phyloP scores from a whole-genome alignment of 2,329 filamentous ascomycete genomes.

The Huntiella moniliformis region DNA sequence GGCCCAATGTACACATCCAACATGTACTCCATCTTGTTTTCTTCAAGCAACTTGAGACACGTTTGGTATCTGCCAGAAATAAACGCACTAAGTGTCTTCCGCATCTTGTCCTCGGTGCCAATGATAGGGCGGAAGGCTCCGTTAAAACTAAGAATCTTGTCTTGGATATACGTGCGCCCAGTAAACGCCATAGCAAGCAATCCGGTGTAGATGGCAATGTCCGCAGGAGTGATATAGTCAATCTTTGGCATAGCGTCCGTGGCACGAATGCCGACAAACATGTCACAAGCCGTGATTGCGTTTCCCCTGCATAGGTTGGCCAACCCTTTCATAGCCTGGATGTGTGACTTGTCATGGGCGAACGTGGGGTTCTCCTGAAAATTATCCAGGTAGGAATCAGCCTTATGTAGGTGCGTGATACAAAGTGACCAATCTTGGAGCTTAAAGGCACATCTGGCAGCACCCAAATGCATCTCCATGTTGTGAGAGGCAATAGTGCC shows the following conservation, averaged over 20 bases:
- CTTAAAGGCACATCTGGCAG: slow-evolving; percentile 58
- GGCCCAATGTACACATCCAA: slow-evolving; percentile 70
- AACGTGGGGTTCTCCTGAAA: too few species aligned
- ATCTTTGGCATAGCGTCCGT: slow-evolving; percentile 37
- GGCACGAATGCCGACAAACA: slow-evolving; percentile 29
- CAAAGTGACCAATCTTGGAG: slow-evolving; percentile 60
- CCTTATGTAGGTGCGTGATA: slow-evolving; percentile 38
- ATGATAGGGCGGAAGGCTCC: slow-evolving; percentile 66
- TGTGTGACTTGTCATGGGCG: slow-evolving; percentile 19
- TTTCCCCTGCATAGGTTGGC: slow-evolving; percentile 35
- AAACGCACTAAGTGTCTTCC: slow-evolving; percentile 77
- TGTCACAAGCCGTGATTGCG: slow-evolving; percentile 21
- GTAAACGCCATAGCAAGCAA: slow-evolving; percentile 81
- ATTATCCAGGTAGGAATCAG: too few species aligned
- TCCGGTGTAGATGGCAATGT: slow-evolving; percentile 80
- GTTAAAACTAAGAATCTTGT: slow-evolving; percentile 57
- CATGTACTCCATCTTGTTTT: slow-evolving; percentile 70
- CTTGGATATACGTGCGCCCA: slow-evolving; percentile 57
- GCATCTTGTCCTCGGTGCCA: slow-evolving; percentile 83
- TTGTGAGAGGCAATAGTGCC: slow-evolving; percentile 72
- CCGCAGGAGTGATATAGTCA: slow-evolving; percentile 61
- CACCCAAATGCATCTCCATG: slow-evolving; percentile 59
- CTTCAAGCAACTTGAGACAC: slow-evolving; percentile 66
- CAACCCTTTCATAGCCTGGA: slow-evolving; percentile 26
- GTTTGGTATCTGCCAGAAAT: slow-evolving; percentile 75